phyloP scores from a whole-genome alignment of 2,329 filamentous ascomycete species.

The Lachnellula hyalina region DNA sequence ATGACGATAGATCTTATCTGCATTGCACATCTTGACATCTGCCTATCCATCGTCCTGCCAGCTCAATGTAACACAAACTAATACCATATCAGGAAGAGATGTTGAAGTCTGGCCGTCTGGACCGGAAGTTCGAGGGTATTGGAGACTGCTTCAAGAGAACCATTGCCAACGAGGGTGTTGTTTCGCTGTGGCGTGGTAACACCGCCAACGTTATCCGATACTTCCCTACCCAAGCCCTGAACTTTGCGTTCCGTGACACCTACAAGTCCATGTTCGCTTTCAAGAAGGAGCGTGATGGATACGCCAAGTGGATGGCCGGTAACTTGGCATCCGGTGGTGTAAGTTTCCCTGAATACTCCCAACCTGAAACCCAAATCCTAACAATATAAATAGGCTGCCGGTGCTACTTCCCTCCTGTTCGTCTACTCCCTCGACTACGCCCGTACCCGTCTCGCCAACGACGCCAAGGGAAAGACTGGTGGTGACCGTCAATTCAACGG shows the following conservation, averaged over 20 bases:
- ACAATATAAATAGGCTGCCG: slow-evolving; percentile 61
- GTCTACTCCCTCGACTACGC: slow-evolving; percentile 99
- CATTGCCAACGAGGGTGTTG: slow-evolving; percentile 82
- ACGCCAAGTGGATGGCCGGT: slow-evolving; percentile 97
- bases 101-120: slow-evolving; percentile 96
- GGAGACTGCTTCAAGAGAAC: slow-evolving; percentile 93
- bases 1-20: neutral
- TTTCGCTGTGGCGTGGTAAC: slow-evolving; percentile 98
- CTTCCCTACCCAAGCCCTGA: slow-evolving; percentile 99
- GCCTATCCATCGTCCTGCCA: neutral
- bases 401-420: slow-evolving; percentile 99
- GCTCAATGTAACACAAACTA: slow-evolving; percentile 11
- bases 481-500: slow-evolving; percentile 99
- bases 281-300: slow-evolving; percentile 99
- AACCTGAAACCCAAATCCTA: slow-evolving; percentile 7
- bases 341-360: slow-evolving; percentile 42
- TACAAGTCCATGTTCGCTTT: slow-evolving; percentile 99
- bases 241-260: slow-evolving; percentile 99
- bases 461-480: slow-evolving; percentile 95
- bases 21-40: neutral
- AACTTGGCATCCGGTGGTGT: slow-evolving; percentile 99
- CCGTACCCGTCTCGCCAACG: slow-evolving; percentile 99
- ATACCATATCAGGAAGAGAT: slow-evolving; percentile 81
- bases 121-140: slow-evolving; percentile 95
- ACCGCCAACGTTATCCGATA: slow-evolving; percentile 99